A percentile compares a stretch with the other conserved stretches of the same genome.
Evolutionary conservation across 306 rosid genomes (phyloP).

Genomic region (Pyrus bretschneideri): DNA sequence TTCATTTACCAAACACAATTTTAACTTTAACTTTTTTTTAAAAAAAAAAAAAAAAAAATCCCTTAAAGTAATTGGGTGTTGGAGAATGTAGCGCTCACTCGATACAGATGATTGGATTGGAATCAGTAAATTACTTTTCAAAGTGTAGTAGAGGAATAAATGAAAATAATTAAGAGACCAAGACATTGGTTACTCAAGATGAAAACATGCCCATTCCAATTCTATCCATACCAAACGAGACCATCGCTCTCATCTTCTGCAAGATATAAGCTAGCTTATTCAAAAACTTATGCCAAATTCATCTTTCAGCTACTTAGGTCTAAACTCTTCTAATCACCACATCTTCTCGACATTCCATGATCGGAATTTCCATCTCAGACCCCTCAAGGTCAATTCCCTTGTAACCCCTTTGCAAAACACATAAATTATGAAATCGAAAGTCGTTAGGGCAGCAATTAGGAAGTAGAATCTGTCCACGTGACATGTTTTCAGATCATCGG

Average conservation of each 20-base stretch:
- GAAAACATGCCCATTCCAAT: too few relatives aligned
- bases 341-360: background rate
- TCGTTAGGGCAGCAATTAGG: conserved; percentile 47
- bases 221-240: too few relatives aligned
- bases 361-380: background rate
- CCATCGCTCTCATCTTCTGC: background rate
- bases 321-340: background rate
- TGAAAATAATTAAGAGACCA: too few relatives aligned
- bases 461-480: conserved; percentile 64
- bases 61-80: too few relatives aligned
- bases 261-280: background rate
- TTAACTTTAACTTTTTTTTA: too few relatives aligned
- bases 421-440: conserved; percentile 36
- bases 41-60: too few relatives aligned
- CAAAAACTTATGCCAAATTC: background rate
- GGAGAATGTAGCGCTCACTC: too few relatives aligned
- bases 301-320: background rate
- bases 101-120: too few relatives aligned
- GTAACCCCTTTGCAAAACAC: conserved; percentile 47
- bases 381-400: conserved; percentile 23
- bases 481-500: conserved; percentile 57
- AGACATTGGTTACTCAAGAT: too few relatives aligned
- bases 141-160: too few relatives aligned
- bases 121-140: too few relatives aligned
- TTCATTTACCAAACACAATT: too few relatives aligned